Evolutionary conservation across 441 rosid species (phyloP), one percentile per base, ranked within the genome.

Genomic region (Metrosideros polymorpha): DNA sequence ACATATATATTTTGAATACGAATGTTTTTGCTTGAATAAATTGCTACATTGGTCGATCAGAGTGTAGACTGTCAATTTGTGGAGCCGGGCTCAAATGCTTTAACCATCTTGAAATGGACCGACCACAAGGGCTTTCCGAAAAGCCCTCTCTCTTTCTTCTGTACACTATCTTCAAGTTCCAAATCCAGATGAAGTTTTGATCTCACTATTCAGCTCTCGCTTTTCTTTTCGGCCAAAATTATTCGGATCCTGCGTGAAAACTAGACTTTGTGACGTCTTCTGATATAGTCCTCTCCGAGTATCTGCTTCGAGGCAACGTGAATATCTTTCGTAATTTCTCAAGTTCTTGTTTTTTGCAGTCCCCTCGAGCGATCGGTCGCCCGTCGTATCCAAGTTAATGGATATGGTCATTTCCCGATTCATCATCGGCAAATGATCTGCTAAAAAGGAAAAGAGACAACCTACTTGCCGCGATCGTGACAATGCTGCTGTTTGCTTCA

Each of bases 301-400:
- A 32, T 32, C 24, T 9, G 76, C 76, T 63, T 63, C 18, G 43
- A 63, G 76, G 76, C 76, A 12, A 39, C 45, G n/a, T 24, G n/a
- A 71, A 71, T 19, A 71, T 71, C 79, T 71, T 22, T 71, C 13
- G 17, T 15, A 39, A 15, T 9, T 39, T 19, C 79, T 71, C 79
- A 1, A 71, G 47, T 22, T 66, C 15, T 3, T 0, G 0, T 2
- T 22, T 52, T 18, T 35, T 0, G 8, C 6, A 2, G 47, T 35
- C 47, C n/a, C n/a, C 79, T 71, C 47, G 7, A 71, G 17, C n/a
- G 9, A 10, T 39, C 1, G 1, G n/a, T 10, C 17, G 0, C 7
- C 47, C 25, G n/a, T 42, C n/a, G 4, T 24, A 13, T 42, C 79
- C 0, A 39, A 12, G n/a, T 71, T 39, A 22, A 71, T 35, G 79